These are phyloP conservation scores for Aureoboletus auriporus DNA, from an alignment of 768 basidiomycete genomes.

Conservation along the genomic window DNA sequence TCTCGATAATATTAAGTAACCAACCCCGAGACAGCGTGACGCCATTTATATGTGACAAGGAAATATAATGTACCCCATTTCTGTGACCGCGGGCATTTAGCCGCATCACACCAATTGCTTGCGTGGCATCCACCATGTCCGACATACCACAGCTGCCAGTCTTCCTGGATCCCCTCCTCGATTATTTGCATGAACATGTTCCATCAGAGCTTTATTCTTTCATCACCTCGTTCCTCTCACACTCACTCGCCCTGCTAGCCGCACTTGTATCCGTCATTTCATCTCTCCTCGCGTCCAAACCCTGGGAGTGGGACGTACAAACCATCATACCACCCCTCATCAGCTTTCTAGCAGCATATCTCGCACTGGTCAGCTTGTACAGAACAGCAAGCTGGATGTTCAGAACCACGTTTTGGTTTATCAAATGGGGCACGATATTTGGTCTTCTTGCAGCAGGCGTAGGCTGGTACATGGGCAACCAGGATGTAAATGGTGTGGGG, in stretches of 20 bases:
- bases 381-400: conserved; percentile 76
- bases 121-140: conserved; percentile 26
- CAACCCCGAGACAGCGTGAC: conserved; percentile 8
- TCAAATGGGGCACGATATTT: conserved; percentile 74
- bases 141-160: conserved; percentile 38
- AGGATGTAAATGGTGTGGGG: conserved; percentile 29
- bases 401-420: conserved; percentile 59
- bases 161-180: conserved; percentile 50
- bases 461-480: conserved; percentile 52
- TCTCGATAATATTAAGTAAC: conserved; percentile 2
- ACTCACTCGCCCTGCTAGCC: conserved; percentile 47
- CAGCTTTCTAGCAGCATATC: conserved; percentile 66
- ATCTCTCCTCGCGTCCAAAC: conserved; percentile 47
- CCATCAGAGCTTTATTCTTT: conserved; percentile 55
- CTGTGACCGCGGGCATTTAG: conserved; percentile 13
- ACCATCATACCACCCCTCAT: conserved; percentile 70
- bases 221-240: conserved; percentile 47
- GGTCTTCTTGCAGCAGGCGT: conserved; percentile 47
- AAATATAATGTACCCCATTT: conserved; percentile 3
- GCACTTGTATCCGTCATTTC: conserved; percentile 46
- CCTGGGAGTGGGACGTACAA: conserved; percentile 63
- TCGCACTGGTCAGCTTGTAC: conserved; percentile 73
- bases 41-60: conserved; percentile 11
- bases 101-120: conserved; percentile 14
- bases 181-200: conserved; percentile 50